Base-by-base conservation (phyloP, 768 basidiomycete species). In the Tephrocybe sp. region DNA sequence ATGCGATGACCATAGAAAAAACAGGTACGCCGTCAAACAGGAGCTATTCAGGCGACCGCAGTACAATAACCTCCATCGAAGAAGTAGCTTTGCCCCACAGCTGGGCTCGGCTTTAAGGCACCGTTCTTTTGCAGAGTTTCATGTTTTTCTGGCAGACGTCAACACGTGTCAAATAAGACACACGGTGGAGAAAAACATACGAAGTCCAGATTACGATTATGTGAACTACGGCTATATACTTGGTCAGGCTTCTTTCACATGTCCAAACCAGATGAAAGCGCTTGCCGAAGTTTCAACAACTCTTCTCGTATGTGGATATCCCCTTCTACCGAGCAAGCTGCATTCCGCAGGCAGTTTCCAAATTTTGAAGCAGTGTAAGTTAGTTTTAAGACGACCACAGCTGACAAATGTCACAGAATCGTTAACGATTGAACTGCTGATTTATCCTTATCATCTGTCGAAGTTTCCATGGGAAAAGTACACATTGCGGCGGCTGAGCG, bases 121-220 rank as follows among this genome's bases (percentile, higher is more conserved):
- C 51, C 23, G 26, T 13, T 16, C 30, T 10, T 22, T 34, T 17
- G 17, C 23, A 36, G 7, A 22, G 55, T 50, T 56, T 56, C 55
- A 56, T 34, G 42, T 49, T 49, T 52, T 48, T 52, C 30, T 50
- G 48, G 52, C 55, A 56, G 51, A 10, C 45, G 54, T 43, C 49
- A 39, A 39, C 32, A 22, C 19, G 30, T 52, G 47, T 41, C 46
- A 41, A 39, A 35, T 32, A 45, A 17, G 34, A 41, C 7, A 20
- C 12, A 41, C 14, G 42, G 50, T 49, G 31, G 49, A 56, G 39
- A 45, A 42, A 56, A 22, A 39, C 47, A 34, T 36, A 35, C 20
- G 13, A 12, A 34, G 7, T 34, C 16, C 22, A 30, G 26, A 44
- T 33, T 35, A 44, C 9, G 30, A 32, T n/a, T 35, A 48, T n/a